phyloP scores from a whole-genome alignment of 2,329 filamentous ascomycete species.

The Fusarium equiseti region DNA sequence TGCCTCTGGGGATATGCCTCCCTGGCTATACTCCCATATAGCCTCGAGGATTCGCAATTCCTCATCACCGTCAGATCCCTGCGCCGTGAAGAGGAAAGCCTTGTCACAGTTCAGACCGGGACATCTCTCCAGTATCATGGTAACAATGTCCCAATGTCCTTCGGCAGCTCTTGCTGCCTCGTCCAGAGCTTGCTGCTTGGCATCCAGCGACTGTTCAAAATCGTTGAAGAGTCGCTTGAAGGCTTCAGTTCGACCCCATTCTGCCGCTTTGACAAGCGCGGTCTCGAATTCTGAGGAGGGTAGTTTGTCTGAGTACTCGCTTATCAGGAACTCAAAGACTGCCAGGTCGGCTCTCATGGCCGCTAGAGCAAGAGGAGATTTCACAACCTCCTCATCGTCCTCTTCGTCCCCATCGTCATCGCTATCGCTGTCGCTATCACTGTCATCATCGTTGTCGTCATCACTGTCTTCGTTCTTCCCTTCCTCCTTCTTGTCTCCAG shows the following conservation, averaged over 20 bases:
- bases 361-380: conserved; percentile 54
- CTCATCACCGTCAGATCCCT: conserved; percentile 48
- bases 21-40: conserved; percentile 55
- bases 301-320: conserved; percentile 55
- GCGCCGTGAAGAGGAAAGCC: conserved; percentile 52
- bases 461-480: background rate
- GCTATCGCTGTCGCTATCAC: background rate
- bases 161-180: conserved; percentile 45
- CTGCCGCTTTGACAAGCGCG: conserved; percentile 55
- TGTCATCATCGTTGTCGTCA: background rate
- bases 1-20: conserved; percentile 49
- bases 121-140: conserved; percentile 51
- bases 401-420: background rate
- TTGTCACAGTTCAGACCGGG: conserved; percentile 52
- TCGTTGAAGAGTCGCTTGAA: conserved; percentile 53
- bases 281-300: conserved; percentile 55
- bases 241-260: conserved; percentile 54
- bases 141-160: conserved; percentile 55
- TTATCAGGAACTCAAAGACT: conserved; percentile 57
- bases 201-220: conserved; percentile 50
- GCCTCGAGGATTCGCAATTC: conserved; percentile 53
- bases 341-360: conserved; percentile 54
- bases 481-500: background rate
- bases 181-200: conserved; percentile 53
- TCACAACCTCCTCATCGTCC: conserved; percentile 32